Evolutionary conservation across 176 grass and related monocot genomes (phyloP).

Genomic region (Secale cereale): DNA sequence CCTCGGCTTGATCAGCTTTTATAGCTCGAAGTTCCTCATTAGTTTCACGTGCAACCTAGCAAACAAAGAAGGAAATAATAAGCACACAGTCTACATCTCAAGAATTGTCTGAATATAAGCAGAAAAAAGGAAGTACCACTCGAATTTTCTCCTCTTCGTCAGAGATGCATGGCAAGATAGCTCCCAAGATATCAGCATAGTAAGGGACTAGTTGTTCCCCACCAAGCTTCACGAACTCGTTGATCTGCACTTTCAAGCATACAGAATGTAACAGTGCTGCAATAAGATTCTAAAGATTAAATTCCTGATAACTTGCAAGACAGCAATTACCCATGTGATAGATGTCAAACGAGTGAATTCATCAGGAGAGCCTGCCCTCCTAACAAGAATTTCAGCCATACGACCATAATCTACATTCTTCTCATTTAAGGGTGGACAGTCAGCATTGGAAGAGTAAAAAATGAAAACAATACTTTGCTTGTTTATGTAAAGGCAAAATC

Average conservation of each 20-base stretch:
- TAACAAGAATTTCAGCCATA: slow-evolving; percentile 99
- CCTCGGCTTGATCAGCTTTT: slow-evolving; percentile 80
- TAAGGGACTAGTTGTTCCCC: slow-evolving; percentile 96
- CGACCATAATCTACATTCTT: slow-evolving; percentile 99
- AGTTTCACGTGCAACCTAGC: slow-evolving; percentile 97
- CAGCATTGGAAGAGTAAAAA: slow-evolving; percentile 25
- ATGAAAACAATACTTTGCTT: neutral
- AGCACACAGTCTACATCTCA: slow-evolving; percentile 3
- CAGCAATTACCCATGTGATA: slow-evolving; percentile 88
- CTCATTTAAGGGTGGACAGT: slow-evolving; percentile 26
- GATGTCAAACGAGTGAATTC: slow-evolving; percentile 98
- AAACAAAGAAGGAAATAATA: slow-evolving; percentile 36
- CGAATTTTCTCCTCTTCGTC: slow-evolving; percentile 97
- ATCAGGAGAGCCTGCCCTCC: slow-evolving; percentile 79
- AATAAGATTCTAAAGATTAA: slow-evolving; percentile 21
- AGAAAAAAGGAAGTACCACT: slow-evolving; percentile 61
- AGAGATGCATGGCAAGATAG: slow-evolving; percentile 97
- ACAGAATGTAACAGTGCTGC: slow-evolving; percentile 34
- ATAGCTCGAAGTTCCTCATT: slow-evolving; percentile 96
- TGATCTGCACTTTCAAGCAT: slow-evolving; percentile 66
- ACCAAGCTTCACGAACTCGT: slow-evolving; percentile 99
- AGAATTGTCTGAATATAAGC: slow-evolving; percentile 8
- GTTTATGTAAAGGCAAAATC: slow-evolving; percentile 3
- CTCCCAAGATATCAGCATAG: slow-evolving; percentile 95
- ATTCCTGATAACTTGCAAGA: slow-evolving; percentile 19